A percentile compares a stretch with the other conserved stretches of the same genome.
Evolutionary conservation across 1,284 basidiomycete species (phyloP).

Genomic region (Pisolithus thermaeus): DNA sequence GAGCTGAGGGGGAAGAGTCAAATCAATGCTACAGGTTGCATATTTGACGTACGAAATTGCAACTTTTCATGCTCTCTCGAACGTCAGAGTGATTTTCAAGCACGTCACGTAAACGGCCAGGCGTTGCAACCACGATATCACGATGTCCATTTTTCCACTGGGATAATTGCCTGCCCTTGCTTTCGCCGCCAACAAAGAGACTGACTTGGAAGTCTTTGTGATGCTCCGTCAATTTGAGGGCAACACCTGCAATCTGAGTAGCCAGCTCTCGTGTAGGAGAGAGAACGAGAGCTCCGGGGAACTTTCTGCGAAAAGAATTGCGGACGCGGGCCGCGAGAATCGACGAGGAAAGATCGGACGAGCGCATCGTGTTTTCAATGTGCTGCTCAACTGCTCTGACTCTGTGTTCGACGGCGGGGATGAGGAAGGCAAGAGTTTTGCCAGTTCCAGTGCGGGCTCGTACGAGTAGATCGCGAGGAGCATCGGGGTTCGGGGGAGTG

Average conservation of each 20-base stretch:
- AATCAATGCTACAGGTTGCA: background rate
- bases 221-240: slow-evolving; percentile 61
- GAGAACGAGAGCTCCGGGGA: slow-evolving; percentile 79
- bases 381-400: slow-evolving; percentile 43
- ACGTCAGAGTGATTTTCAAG: slow-evolving; percentile 61
- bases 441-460: slow-evolving; percentile 93
- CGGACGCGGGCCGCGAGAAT: slow-evolving; percentile 28
- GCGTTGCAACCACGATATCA: slow-evolving; percentile 91
- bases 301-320: slow-evolving; percentile 35
- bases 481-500: slow-evolving; percentile 28
- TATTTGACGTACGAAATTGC: slow-evolving; percentile 49
- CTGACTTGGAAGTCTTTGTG: slow-evolving; percentile 67
- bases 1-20: slow-evolving; percentile 45
- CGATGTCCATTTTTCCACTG: slow-evolving; percentile 63
- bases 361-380: slow-evolving; percentile 34
- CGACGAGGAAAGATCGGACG: slow-evolving; percentile 36
- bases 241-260: slow-evolving; percentile 89
- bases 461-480: slow-evolving; percentile 62
- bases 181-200: slow-evolving; percentile 78
- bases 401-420: slow-evolving; percentile 82
- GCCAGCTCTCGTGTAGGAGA: slow-evolving; percentile 94
- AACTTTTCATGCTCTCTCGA: slow-evolving; percentile 44
- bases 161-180: slow-evolving; percentile 49
- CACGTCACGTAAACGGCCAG: slow-evolving; percentile 84
- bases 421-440: slow-evolving; percentile 87